Evolutionary conservation across 2,329 filamentous ascomycete species (phyloP), one percentile per base, ranked within the genome.

Genomic region (Ceratocystis cubensis): DNA sequence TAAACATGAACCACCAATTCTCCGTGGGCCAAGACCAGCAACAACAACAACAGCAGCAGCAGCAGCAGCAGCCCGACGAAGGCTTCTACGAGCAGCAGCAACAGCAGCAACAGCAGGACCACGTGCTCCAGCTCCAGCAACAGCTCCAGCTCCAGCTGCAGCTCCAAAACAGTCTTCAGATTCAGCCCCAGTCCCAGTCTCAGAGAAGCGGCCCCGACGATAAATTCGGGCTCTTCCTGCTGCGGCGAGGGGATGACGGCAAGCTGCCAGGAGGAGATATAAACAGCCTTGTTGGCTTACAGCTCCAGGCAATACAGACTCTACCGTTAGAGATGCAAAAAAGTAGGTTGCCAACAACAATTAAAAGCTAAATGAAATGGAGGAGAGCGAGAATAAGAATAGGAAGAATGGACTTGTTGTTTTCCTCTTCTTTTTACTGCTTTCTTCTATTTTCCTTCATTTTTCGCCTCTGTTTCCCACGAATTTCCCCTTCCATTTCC

Each of bases 31-130:
- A 41, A 41, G 37, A 41, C 10, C 37, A 41, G 37, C 37, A 41
- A 3, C 33, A 10, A 4, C 37, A 37, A 1, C 37, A 41, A 0
- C 37, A 37, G 0, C 37, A 41, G 1, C 37, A 41, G 3, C 37
- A 41, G 3, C 37, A 41, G 37, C 65, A 63, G 22, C 66, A 67
- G 46, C 61, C 66, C 22, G 66, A 67, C 28, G 66, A 67, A 61
- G 66, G 66, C 30, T 67, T 64, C 66, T 67, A 61, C 45, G 66
- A 67, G 13, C 46, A 56, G 15, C 61, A 48, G 62, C 61, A 62
- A 45, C 59, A 63, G 22, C 57, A 61, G 57, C 57, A 61, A 15
- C 59, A 61, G 15, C 44, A 48, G 20, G 61, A 17, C 22, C 61
- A 63, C 13, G 22, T 30, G 41, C 61, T n/a, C 2, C 61, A 63